A percentile compares a stretch with the other conserved stretches of the same genome.
Evolutionary conservation across 1,284 basidiomycete species (phyloP).

Genomic region (Sanghuangporus weigelae): DNA sequence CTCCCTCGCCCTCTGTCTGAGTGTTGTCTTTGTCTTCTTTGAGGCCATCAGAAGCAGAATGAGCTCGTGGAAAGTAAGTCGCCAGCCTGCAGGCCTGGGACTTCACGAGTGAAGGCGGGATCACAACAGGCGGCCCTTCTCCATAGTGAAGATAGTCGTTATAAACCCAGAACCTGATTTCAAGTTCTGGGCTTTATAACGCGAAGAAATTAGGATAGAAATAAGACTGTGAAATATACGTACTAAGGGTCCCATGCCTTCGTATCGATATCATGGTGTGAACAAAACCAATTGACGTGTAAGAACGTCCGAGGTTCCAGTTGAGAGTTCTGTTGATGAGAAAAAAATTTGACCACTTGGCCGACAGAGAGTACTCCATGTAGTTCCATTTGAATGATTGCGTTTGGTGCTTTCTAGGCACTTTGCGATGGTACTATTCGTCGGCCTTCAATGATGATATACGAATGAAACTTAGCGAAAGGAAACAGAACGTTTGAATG

Average conservation of each 20-base stretch:
- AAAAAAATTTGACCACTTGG: neutral
- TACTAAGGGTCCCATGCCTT: slow-evolving; percentile 7
- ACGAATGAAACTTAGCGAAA: neutral
- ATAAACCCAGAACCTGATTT: slow-evolving; percentile 6
- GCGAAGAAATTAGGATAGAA: neutral
- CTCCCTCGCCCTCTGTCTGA: too few species aligned
- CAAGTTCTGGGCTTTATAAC: slow-evolving; percentile 4
- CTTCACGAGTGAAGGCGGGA: slow-evolving; percentile 1
- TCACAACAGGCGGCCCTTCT: neutral
- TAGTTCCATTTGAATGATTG: slow-evolving; percentile 6
- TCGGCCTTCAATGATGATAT: slow-evolving; percentile 1
- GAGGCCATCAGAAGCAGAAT: too few species aligned
- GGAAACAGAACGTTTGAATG: neutral
- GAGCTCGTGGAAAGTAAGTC: neutral
- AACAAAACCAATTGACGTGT: slow-evolving; percentile 4
- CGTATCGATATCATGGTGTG: neutral
- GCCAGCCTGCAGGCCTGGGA: too few species aligned
- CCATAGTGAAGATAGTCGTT: neutral
- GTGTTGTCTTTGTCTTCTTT: neutral
- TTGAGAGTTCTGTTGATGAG: neutral
- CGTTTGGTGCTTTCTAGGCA: neutral
- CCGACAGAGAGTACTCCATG: neutral
- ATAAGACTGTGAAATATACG: neutral
- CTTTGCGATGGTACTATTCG: neutral
- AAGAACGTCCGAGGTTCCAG: neutral